Evolutionary conservation across 169 alveolate species (phyloP).

Genomic region (Cryptosporidium tyzzeri): DNA sequence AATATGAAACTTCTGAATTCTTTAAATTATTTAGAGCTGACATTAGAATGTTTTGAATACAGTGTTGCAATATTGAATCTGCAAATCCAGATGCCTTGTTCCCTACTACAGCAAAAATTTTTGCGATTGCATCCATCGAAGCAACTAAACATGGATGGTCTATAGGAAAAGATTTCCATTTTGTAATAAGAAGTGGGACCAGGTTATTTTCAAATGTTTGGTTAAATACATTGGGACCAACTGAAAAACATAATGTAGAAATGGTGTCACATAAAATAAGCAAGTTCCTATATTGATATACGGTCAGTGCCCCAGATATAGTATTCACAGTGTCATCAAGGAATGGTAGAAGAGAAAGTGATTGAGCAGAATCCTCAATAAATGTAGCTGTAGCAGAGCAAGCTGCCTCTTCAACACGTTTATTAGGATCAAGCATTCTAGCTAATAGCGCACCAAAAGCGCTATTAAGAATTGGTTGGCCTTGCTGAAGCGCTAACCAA

Average conservation of each 20-base stretch:
- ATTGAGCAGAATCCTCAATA: constrained; percentile 84
- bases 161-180: constrained; percentile 66
- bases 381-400: constrained; percentile 92
- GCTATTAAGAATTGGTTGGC: constrained; percentile 69
- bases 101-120: constrained; percentile 22
- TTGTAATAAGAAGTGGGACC: constrained; percentile 39
- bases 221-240: constrained; percentile 24
- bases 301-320: constrained; percentile 82
- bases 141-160: constrained; percentile 60
- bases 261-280: constrained; percentile 43
- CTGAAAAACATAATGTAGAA: constrained; percentile 23
- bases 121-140: constrained; percentile 75
- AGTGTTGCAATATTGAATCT: constrained; percentile 35
- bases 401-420: constrained; percentile 94
- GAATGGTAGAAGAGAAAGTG: constrained; percentile 81
- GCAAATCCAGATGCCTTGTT: constrained; percentile 5
- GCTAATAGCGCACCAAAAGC: constrained; percentile 80
- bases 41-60: constrained; percentile 44
- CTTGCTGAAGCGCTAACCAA: constrained; percentile 84
- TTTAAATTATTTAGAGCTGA: constrained; percentile 9
- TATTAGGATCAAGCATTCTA: constrained; percentile 89
- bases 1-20: constrained; percentile 1
- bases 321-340: constrained; percentile 83
- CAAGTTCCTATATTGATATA: constrained; percentile 84
- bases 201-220: constrained; percentile 55